Evolutionary conservation across 2,329 filamentous ascomycete genomes (phyloP).

Genomic region (Ascocoryne sarcoides): DNA sequence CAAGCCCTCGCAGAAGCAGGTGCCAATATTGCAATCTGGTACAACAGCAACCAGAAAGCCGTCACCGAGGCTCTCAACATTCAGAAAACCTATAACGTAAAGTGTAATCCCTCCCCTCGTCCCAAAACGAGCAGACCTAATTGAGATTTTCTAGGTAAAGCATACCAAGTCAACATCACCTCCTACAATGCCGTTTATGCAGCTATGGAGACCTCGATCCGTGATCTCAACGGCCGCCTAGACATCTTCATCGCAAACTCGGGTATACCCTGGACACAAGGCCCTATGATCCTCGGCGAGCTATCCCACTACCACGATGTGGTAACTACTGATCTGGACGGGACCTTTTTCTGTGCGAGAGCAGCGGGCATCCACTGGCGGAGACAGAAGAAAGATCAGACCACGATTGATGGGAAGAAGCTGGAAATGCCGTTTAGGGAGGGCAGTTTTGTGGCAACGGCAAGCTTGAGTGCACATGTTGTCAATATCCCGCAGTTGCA

Average conservation of each 20-base stretch:
- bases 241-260: slow-evolving; percentile 76
- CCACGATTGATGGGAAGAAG: slow-evolving; percentile 51
- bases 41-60: slow-evolving; percentile 58
- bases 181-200: slow-evolving; percentile 33
- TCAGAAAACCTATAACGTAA: slow-evolving; percentile 56
- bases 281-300: slow-evolving; percentile 56
- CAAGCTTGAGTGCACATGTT: slow-evolving; percentile 70
- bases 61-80: slow-evolving; percentile 53
- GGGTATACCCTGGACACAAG: slow-evolving; percentile 65
- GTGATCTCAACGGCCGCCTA: slow-evolving; percentile 63
- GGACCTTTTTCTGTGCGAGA: slow-evolving; percentile 68
- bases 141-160: slow-evolving; percentile 40
- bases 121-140: slow-evolving; percentile 10
- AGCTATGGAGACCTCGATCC: slow-evolving; percentile 41
- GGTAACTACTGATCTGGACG: slow-evolving; percentile 63
- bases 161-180: slow-evolving; percentile 54
- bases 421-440: slow-evolving; percentile 46
- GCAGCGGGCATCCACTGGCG: slow-evolving; percentile 62
- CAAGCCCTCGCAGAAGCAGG: slow-evolving; percentile 37
- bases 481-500: slow-evolving; percentile 71
- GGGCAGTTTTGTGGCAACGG: slow-evolving; percentile 70
- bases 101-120: slow-evolving; percentile 43
- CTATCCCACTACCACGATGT: slow-evolving; percentile 58
- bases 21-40: slow-evolving; percentile 41
- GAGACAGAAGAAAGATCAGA: slow-evolving; percentile 59